Conservation (phyloP, 2,329 filamentous ascomycete genomes). For the Neonectria faginata region DNA sequence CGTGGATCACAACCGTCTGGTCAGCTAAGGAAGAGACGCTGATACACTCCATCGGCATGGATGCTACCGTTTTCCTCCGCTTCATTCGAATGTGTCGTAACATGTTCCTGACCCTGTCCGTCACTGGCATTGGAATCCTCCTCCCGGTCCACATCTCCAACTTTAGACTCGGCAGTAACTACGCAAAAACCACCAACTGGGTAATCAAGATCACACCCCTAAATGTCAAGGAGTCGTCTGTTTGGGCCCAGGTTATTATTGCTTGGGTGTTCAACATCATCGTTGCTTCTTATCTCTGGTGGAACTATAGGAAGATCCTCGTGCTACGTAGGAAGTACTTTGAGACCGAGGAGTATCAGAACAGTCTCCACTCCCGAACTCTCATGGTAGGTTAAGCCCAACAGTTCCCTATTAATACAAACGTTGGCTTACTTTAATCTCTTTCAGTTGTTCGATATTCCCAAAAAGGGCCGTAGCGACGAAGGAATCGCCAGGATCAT, state of each 20-base stretch:
- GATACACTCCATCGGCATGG: conserved; percentile 86
- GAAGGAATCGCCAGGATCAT: conserved; percentile 89
- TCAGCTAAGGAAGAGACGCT: conserved; percentile 81
- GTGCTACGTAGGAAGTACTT: conserved; percentile 82
- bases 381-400: conserved; percentile 65
- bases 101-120: conserved; percentile 79
- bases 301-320: conserved; percentile 83
- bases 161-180: conserved; percentile 38
- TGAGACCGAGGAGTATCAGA: conserved; percentile 87
- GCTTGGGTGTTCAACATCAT: conserved; percentile 78
- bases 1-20: conserved; percentile 85
- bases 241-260: conserved; percentile 71
- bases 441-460: conserved; percentile 82
- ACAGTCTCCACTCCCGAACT: conserved; percentile 82
- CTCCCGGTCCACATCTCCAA: conserved; percentile 81
- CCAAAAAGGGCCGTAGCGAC: conserved; percentile 79
- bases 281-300: conserved; percentile 86
- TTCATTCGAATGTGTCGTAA: conserved; percentile 93
- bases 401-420: conserved; percentile 1
- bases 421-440: conserved; percentile 22
- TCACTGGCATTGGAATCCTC: conserved; percentile 81
- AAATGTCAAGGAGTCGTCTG: conserved; percentile 62
- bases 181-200: conserved; percentile 52
- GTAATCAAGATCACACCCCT: conserved; percentile 71
- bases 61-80: conserved; percentile 90